A percentile compares a stretch with the other conserved stretches of the same genome.
Evolutionary conservation across 768 basidiomycete genomes (phyloP).

Genomic region (Phallus indusiatus): DNA sequence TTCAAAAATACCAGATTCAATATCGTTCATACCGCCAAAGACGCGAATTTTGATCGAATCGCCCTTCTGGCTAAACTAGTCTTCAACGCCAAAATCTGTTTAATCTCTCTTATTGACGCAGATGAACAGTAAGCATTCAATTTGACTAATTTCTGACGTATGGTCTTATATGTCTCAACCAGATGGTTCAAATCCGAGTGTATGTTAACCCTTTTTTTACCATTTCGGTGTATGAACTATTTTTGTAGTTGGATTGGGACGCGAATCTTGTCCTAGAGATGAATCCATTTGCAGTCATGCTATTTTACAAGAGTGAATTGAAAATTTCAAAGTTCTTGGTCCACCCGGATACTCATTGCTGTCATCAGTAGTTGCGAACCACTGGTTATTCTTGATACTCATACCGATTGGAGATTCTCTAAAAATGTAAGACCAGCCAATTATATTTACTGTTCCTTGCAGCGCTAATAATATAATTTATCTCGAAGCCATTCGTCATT

Average conservation of each 20-base stretch:
- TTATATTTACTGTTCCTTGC: constrained; percentile 3
- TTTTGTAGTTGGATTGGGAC: constrained; percentile 35
- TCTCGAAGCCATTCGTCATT: constrained; percentile 54
- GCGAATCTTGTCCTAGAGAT: constrained; percentile 38
- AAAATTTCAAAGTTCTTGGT: not conserved
- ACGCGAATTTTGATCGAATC: constrained; percentile 89
- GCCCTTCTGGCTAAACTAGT: constrained; percentile 89
- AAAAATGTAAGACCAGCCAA: constrained; percentile 50
- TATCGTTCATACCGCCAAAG: constrained; percentile 77
- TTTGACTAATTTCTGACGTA: constrained; percentile 6
- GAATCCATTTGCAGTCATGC: constrained; percentile 78
- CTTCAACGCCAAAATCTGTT: constrained; percentile 80
- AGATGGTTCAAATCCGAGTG: constrained; percentile 91
- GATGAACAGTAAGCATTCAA: constrained; percentile 59
- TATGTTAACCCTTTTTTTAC: constrained; percentile 25
- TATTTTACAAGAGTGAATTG: constrained; percentile 65
- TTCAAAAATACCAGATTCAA: constrained; percentile 52
- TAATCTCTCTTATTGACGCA: constrained; percentile 76
- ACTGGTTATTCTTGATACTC: constrained; percentile 72
- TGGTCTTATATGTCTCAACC: not conserved
- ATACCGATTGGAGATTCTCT: constrained; percentile 79
- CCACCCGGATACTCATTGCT: constrained; percentile 2
- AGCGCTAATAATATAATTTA: not conserved
- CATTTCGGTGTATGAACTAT: constrained; percentile 6
- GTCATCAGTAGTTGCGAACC: constrained; percentile 68